A percentile compares a stretch with the other conserved stretches of the same genome.
phyloP scores from a whole-genome alignment of 805 yeast species.

The Ogataea methanolica region DNA sequence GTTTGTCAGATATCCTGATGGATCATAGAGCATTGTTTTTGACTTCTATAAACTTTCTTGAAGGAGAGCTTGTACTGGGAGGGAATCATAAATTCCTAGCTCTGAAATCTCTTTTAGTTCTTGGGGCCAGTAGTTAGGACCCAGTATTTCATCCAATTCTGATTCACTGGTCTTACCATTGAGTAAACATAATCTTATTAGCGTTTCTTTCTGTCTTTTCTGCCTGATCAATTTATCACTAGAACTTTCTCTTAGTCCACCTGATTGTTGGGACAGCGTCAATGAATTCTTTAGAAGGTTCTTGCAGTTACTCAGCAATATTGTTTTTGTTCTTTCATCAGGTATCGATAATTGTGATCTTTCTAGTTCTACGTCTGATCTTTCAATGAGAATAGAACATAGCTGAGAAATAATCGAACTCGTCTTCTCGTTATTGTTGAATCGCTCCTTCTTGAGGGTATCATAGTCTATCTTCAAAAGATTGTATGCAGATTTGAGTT shows the following conservation, averaged over 20 bases:
- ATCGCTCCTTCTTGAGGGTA: conserved; percentile 11
- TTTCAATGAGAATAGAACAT: conserved; percentile 40
- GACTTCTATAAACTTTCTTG: not conserved
- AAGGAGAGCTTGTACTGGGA: not conserved
- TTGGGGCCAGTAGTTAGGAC: conserved; percentile 23
- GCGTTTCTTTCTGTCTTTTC: conserved; percentile 41
- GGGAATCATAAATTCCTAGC: conserved; percentile 14
- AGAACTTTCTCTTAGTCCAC: conserved; percentile 47
- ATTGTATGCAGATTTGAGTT: conserved; percentile 37
- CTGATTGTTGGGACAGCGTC: conserved; percentile 39
- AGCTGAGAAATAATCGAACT: conserved; percentile 30
- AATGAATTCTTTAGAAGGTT: conserved; percentile 43
- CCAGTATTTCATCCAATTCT: conserved; percentile 24
- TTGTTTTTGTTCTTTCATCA: conserved; percentile 26
- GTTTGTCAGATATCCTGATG: no score
- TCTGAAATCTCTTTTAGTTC: conserved; percentile 24
- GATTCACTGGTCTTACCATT: conserved; percentile 33
- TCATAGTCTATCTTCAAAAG: conserved; percentile 22
- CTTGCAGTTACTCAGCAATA: conserved; percentile 36
- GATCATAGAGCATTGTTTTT: not conserved
- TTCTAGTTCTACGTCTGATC: conserved; percentile 50
- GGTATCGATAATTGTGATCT: conserved; percentile 34
- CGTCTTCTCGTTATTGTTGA: conserved; percentile 15
- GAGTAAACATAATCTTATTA: conserved; percentile 39
- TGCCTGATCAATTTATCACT: conserved; percentile 39